Percentiles rank a stretch among this genome's conserved stretches.
Evolutionary conservation across 352 stramenopile genomes (phyloP).

Genomic region (Phytopythium mirpurense): DNA sequence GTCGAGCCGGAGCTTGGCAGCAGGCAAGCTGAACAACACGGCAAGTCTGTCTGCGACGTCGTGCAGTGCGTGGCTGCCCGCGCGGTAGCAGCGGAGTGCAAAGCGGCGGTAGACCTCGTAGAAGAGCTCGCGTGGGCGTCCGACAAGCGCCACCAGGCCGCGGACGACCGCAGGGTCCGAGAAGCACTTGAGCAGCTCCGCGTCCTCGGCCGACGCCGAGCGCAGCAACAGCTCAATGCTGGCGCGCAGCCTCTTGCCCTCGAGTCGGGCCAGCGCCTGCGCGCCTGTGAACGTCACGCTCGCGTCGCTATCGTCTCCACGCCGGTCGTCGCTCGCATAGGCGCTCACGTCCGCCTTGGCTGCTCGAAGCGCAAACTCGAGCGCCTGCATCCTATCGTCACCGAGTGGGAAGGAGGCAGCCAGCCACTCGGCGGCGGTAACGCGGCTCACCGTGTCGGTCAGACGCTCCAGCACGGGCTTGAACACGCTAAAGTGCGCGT

Average conservation of each 20-base stretch:
- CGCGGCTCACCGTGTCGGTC: slow-evolving; percentile 29
- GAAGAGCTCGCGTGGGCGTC: slow-evolving; percentile 32
- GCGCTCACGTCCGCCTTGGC: slow-evolving; percentile 7
- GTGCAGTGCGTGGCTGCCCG: slow-evolving; percentile 22
- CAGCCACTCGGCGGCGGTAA: slow-evolving; percentile 50
- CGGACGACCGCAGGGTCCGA: slow-evolving; percentile 12
- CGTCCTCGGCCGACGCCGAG: slow-evolving; percentile 14
- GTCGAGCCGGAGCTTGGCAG: slow-evolving; percentile 26
- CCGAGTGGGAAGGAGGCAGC: slow-evolving; percentile 36
- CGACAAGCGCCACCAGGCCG: slow-evolving; percentile 25
- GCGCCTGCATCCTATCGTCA: slow-evolving; percentile 35
- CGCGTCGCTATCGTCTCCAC: not conserved
- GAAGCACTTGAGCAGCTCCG: slow-evolving; percentile 9
- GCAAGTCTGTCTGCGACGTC: slow-evolving; percentile 24
- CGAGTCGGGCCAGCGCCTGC: slow-evolving; percentile 24
- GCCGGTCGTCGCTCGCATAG: not conserved
- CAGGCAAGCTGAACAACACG: slow-evolving; percentile 19
- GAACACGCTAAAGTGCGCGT: slow-evolving; percentile 21
- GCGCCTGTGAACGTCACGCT: slow-evolving; percentile 32
- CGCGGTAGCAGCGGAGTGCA: slow-evolving; percentile 23
- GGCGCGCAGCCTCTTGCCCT: slow-evolving; percentile 33
- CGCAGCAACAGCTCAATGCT: slow-evolving; percentile 34
- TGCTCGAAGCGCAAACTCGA: slow-evolving; percentile 36
- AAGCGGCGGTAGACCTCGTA: slow-evolving; percentile 40
- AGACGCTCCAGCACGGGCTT: slow-evolving; percentile 25